phyloP scores from a whole-genome alignment of 2,329 filamentous ascomycete genomes.

The Dactylellina drechsleri region DNA sequence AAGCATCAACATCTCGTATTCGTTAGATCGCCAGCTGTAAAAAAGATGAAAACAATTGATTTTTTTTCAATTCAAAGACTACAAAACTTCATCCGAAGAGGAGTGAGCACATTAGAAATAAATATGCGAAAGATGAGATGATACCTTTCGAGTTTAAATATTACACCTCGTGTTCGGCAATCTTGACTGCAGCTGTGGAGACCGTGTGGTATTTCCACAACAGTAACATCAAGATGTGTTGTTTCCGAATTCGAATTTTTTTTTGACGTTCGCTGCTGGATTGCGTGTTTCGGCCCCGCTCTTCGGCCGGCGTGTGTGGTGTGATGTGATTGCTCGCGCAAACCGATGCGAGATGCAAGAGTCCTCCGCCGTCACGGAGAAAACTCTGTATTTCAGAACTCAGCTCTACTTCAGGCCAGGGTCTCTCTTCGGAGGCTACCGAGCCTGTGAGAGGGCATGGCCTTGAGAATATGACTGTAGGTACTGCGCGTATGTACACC shows the following conservation, averaged over 20 bases:
- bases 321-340: background rate
- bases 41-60: no score
- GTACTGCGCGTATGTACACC: no score
- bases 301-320: background rate
- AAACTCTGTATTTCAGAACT: background rate
- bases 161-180: slow-evolving; percentile 10
- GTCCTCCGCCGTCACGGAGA: background rate
- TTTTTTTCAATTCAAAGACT: no score
- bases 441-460: no score
- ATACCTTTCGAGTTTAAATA: no score
- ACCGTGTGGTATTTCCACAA: slow-evolving; percentile 43
- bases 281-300: slow-evolving; percentile 13
- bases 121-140: background rate
- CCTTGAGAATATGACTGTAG: no score
- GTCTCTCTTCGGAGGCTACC: no score
- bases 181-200: slow-evolving; percentile 2
- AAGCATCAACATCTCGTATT: no score
- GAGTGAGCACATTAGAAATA: no score
- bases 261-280: background rate
- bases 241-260: background rate
- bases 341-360: slow-evolving; percentile 1
- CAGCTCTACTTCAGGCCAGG: no score
- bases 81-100: no score
- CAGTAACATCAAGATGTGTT: slow-evolving; percentile 24
- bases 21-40: no score